These are phyloP conservation scores for Bisporella sp. DNA, from an alignment of 2,329 filamentous ascomycete species.

Conservation along the genomic window DNA sequence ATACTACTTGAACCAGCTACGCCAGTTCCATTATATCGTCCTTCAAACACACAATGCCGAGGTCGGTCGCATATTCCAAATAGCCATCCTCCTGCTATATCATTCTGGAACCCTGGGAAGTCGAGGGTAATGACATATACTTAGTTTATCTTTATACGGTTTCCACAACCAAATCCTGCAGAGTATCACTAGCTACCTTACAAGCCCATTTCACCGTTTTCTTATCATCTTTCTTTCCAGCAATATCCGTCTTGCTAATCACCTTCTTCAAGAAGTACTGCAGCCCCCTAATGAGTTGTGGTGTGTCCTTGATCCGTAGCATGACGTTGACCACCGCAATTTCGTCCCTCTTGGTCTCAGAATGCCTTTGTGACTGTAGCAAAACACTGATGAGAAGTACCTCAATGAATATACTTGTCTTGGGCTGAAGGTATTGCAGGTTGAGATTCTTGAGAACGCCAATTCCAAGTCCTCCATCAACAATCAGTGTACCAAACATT, in stretches of 20 bases:
- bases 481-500: constrained; percentile 56
- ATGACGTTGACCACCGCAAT: constrained; percentile 60
- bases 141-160: too few relatives aligned
- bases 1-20: too few relatives aligned
- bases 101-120: too few relatives aligned
- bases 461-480: constrained; percentile 51
- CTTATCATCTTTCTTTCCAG: constrained; percentile 40
- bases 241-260: constrained; percentile 57
- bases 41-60: too few relatives aligned
- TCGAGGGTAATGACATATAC: too few relatives aligned
- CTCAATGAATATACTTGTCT: constrained; percentile 73
- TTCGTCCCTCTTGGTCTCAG: constrained; percentile 42
- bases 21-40: too few relatives aligned
- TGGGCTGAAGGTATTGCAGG: constrained; percentile 68
- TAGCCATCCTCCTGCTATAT: too few relatives aligned
- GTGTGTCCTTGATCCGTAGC: constrained; percentile 52
- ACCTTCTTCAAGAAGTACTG: constrained; percentile 75
- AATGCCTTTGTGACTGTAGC: constrained; percentile 52
- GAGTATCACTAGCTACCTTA: constrained; percentile 33
- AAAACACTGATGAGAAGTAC: constrained; percentile 72
- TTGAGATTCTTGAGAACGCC: constrained; percentile 65
- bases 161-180: constrained; percentile 15
- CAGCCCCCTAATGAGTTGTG: constrained; percentile 65
- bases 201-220: constrained; percentile 42
- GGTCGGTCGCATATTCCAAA: too few relatives aligned